Evolutionary conservation across 2,329 filamentous ascomycete species (phyloP), one percentile per base, ranked within the genome.

Genomic region (Lojkania enalia): DNA sequence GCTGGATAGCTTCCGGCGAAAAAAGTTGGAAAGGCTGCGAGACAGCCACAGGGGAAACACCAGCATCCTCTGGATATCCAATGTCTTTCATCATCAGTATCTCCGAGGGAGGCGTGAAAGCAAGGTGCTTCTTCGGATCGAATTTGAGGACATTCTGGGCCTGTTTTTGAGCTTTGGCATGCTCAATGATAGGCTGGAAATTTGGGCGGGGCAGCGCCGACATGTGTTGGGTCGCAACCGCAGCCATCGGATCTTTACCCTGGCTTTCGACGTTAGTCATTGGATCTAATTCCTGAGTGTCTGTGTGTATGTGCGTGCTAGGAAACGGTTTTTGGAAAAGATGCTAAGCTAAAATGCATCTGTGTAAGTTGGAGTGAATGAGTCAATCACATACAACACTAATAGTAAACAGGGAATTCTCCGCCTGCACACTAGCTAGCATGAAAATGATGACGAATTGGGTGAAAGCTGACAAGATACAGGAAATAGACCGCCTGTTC

Each of bases 21-120:
- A 87, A 87, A 18, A 87, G 73, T 3, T 74, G 74, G 62, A 87
- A 87, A 0, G 83, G 82, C 46, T 85, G 79, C 0, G 83, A 84
- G 39, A 85, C 82, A 11, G 82, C 84, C 37, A 82, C 72, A 1
- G 77, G 76, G 1, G 84, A 87, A 19, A 87, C 74, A 3, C 83
- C 84, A 38, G 71, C 73, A 43, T 75, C 73, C 25, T 80, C 73
- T 2, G 73, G 60, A 30, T 80, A 78, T 2, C 79, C 81, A 39
- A 86, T 71, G 21, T 86, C 83, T 55, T 78, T 74, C 83, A 86
- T 86, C 14, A 74, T 79, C 54, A 81, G 68, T 33, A 80, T 69
- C 49, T 78, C 75, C 12, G 75, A 70, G 9, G 78, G 75, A 12
- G 74, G 61, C 40, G 75, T 70, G 63, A 77, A 83, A 18, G 67